Base-by-base conservation (phyloP, 139 green algal genomes). In the Coccomyxa sp. region DNA sequence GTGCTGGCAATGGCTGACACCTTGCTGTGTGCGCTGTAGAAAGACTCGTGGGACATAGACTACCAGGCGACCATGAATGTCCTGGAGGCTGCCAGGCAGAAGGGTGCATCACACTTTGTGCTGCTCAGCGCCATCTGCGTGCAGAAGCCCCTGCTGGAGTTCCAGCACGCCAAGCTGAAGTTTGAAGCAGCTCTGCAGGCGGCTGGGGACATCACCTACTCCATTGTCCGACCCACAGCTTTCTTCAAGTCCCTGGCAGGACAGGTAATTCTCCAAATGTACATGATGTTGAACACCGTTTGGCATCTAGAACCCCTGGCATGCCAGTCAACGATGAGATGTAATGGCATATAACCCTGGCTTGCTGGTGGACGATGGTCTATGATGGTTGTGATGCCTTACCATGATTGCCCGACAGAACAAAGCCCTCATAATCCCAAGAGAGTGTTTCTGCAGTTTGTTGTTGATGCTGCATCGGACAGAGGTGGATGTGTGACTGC, bases 181-280 rank as follows among this genome's bases (percentile, higher is more conserved):
- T 94, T 99, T 77, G 97, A 99, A 91, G 85, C 89, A 57, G 94
- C 95, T 28, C 91, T 98, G 82, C 88, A 93, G 90, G 89, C 85
- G 86, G 87, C 82, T 14, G 80, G 87, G 17, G 95, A 95, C 87
- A 96, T 99, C 86, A 98, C 92, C 28, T 95, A 98, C 90, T 95
- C 87, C 86, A 99, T 99, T 79, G 96, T 99, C 77, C 91, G 97
- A 21, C 97, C 97, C 21, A 99, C 97, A 30, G 96, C 96, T 16
- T 99, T 99, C 89, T 99, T 99, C 95, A 99, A 99, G 93, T 95
- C 89, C 4, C 89, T 99, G 77, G 95, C 93, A 7, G 95, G 95
- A 0, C 94, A 98, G 90, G 88, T 91, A 67, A 25, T 75, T 0
- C 82, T 0, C 63, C 63, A 59, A 3, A 25, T 10, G 66, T 75